Evolutionary conservation across 495 filamentous ascomycete species (phyloP).

Genomic region (Hypoxylon perforatum): DNA sequence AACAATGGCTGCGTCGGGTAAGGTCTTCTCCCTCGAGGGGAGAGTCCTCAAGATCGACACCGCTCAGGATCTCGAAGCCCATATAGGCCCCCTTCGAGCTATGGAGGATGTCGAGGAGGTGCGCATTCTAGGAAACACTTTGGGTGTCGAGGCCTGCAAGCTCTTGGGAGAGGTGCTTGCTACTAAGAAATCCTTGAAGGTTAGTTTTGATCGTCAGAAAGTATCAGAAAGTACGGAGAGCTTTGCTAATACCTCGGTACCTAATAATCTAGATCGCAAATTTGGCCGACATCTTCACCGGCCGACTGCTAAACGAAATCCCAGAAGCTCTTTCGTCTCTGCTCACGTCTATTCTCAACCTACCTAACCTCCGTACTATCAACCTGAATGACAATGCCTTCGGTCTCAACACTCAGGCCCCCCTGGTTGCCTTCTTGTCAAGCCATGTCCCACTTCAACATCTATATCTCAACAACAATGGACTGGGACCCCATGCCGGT

Average conservation of each 20-base stretch:
- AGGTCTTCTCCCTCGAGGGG: constrained; percentile 90
- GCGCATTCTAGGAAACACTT: constrained; percentile 85
- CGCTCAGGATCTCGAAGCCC: constrained; percentile 84
- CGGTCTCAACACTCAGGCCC: constrained; percentile 88
- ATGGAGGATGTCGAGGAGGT: constrained; percentile 84
- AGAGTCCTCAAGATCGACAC: constrained; percentile 91
- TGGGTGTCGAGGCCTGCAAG: constrained; percentile 87
- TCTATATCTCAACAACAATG: constrained; percentile 97
- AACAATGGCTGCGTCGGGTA: constrained; percentile 61
- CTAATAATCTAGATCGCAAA: constrained; percentile 72
- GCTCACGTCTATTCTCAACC: constrained; percentile 83
- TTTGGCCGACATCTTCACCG: constrained; percentile 96
- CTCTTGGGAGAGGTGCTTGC: constrained; percentile 81
- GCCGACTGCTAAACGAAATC: constrained; percentile 92
- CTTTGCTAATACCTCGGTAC: constrained; percentile 31
- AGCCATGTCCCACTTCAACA: constrained; percentile 87
- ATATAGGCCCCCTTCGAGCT: constrained; percentile 77
- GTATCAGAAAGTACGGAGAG: background rate
- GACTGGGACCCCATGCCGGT: constrained; percentile 91
- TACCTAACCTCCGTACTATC: constrained; percentile 85
- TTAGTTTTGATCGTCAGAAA: constrained; percentile 47
- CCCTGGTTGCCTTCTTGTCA: constrained; percentile 86
- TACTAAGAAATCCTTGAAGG: constrained; percentile 81
- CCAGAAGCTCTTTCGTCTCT: constrained; percentile 87
- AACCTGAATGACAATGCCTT: constrained; percentile 99